Base-by-base conservation (phyloP, 768 basidiomycete species). In the Punctularia strigosozonata region DNA sequence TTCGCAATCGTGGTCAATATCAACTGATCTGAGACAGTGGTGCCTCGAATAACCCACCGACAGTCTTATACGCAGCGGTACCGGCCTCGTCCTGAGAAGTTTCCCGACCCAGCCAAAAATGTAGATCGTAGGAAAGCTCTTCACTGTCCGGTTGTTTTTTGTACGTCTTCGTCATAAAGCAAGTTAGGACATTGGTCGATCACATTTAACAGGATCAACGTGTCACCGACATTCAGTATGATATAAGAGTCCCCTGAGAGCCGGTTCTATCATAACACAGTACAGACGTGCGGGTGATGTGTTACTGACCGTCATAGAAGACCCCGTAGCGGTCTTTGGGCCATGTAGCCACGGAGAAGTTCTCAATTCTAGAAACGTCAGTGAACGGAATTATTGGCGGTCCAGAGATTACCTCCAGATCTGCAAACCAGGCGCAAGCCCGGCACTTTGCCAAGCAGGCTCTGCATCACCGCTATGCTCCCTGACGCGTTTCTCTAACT, bases 241-340 rank as follows among this genome's bases (percentile, higher is more conserved):
- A 80, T 72, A 46, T 79, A 80, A 2, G 74, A 75, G 53, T 80
- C 75, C 1, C 75, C n/a, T n/a, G n/a, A n/a, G n/a, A n/a, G n/a
- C n/a, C n/a, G n/a, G n/a, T n/a, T n/a, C n/a, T n/a, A n/a, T n/a
- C n/a, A n/a, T n/a, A n/a, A n/a, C n/a, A n/a, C n/a, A n/a, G n/a
- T n/a, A n/a, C n/a, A n/a, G n/a, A n/a, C n/a, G n/a, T n/a, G n/a
- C n/a, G n/a, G n/a, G n/a, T n/a, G n/a, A n/a, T n/a, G n/a, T n/a
- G n/a, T n/a, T n/a, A n/a, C n/a, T n/a, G n/a, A n/a, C n/a, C 79
- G 45, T 71, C 66, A 47, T 77, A 80, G 57, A 80, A 79, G 6
- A 59, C 59, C 6, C 77, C 75, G 32, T 60, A 54, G 13, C 63
- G 55, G 17, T 70, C 61, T 47, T 66, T 56, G 3, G 73, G 71